phyloP scores from a whole-genome alignment of 1,284 basidiomycete species.

The Austropuccinia psidii region DNA sequence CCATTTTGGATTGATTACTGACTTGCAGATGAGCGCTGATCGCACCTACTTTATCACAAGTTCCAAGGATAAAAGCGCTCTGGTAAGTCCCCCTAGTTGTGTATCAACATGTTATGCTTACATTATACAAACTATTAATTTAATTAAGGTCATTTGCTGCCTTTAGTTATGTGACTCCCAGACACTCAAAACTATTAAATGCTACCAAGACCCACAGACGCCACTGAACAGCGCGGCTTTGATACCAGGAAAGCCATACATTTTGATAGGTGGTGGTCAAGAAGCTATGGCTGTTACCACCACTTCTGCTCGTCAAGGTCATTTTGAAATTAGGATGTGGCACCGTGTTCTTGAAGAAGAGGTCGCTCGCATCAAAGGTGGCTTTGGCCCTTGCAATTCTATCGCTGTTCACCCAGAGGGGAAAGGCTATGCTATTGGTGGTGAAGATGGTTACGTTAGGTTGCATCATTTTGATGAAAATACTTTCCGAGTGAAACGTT shows the following conservation, averaged over 20 bases:
- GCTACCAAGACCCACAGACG: conserved; percentile 75
- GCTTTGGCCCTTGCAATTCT: conserved; percentile 95
- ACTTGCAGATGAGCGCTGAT: conserved; percentile 84
- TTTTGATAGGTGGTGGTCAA: conserved; percentile 90
- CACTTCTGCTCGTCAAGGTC: conserved; percentile 83
- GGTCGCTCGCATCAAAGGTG: conserved; percentile 89
- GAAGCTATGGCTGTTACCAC: conserved; percentile 98
- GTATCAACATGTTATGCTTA: background rate
- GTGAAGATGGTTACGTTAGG: conserved; percentile 91
- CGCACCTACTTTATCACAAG: conserved; percentile 91
- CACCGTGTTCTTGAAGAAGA: conserved; percentile 98
- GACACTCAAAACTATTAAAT: conserved; percentile 83
- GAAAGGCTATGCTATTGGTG: conserved; percentile 82
- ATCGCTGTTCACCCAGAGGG: conserved; percentile 88
- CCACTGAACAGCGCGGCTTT: conserved; percentile 91
- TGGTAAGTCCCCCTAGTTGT: conserved; percentile 54
- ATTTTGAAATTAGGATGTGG: conserved; percentile 98
- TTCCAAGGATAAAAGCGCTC: conserved; percentile 91
- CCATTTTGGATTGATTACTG: conserved; percentile 70
- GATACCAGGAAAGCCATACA: conserved; percentile 68
- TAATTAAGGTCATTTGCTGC: background rate
- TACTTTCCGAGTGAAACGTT: conserved; percentile 39
- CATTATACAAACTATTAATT: background rate
- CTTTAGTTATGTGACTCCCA: conserved; percentile 78
- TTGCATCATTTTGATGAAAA: conserved; percentile 56